phyloP scores from a whole-genome alignment of 192 early-diverging fungal species.

The Lobulomyces angularis region DNA sequence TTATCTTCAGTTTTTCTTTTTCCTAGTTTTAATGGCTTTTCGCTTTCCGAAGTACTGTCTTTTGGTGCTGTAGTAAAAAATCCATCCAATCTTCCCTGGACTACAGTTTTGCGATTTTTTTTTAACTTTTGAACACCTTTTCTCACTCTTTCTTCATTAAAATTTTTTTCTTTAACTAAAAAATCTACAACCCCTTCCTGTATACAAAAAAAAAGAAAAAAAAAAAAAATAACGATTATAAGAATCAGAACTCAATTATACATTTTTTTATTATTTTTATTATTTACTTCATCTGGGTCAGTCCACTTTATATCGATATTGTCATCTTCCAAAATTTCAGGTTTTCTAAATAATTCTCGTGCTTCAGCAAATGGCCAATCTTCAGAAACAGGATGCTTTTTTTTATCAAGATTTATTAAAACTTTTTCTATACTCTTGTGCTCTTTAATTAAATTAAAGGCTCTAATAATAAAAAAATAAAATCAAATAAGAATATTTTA shows the following conservation, averaged over 20 bases:
- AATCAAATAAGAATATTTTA: too few relatives aligned
- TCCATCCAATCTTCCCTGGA: conserved; percentile 82
- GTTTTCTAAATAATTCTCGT: conserved; percentile 72
- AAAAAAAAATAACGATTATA: not conserved
- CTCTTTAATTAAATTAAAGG: conserved; percentile 71
- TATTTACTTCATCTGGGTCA: conserved; percentile 31
- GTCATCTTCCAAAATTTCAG: conserved; percentile 61
- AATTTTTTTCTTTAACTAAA: conserved; percentile 89
- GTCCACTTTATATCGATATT: conserved; percentile 56
- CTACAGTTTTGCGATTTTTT: conserved; percentile 61
- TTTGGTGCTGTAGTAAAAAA: conserved; percentile 67
- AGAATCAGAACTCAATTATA: not conserved
- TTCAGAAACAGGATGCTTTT: conserved; percentile 69
- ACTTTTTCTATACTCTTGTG: conserved; percentile 72
- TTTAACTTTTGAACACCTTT: conserved; percentile 65
- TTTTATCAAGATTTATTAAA: conserved; percentile 56
- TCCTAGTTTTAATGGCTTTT: too few relatives aligned
- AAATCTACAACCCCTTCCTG: conserved; percentile 76
- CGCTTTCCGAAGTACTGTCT: too few relatives aligned
- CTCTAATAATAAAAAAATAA: too few relatives aligned
- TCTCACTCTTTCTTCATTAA: conserved; percentile 85
- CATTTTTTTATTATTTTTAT: not conserved
- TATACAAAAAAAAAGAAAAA: conserved; percentile 18
- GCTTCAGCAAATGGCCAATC: conserved; percentile 84
- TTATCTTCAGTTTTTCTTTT: too few relatives aligned